A percentile compares a stretch with the other conserved stretches of the same genome.
Evolutionary conservation across 176 grass and related monocot genomes (phyloP).

Genomic region (Lolium rigidum): DNA sequence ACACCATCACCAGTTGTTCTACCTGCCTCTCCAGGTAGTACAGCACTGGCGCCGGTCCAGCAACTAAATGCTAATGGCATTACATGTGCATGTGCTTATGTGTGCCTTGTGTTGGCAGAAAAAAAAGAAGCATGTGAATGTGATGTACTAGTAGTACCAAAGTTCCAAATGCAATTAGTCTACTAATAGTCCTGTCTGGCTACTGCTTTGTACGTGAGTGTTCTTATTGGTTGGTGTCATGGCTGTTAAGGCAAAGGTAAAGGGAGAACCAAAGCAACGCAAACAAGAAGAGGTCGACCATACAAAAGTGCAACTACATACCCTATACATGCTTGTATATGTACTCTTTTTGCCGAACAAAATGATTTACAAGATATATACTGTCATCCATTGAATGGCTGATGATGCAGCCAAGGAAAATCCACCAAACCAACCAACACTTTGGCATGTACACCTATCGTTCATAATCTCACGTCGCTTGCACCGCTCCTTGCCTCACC

Average conservation of each 20-base stretch:
- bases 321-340: not conserved
- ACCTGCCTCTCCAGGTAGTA: not conserved
- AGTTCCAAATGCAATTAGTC: not conserved
- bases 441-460: too few species aligned
- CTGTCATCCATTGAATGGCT: too few species aligned
- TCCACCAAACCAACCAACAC: too few species aligned
- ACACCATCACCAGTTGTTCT: not conserved
- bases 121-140: constrained; percentile 1
- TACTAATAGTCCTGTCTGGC: not conserved
- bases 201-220: not conserved
- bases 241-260: not conserved
- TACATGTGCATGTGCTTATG: not conserved
- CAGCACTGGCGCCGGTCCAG: not conserved
- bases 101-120: not conserved
- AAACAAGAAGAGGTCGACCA: not conserved
- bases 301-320: not conserved
- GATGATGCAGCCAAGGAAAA: too few species aligned
- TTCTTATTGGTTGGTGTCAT: not conserved
- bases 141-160: constrained; percentile 1
- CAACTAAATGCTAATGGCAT: not conserved
- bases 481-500: too few species aligned
- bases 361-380: too few species aligned
- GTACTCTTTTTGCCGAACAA: not conserved
- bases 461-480: too few species aligned
- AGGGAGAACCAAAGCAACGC: constrained; percentile 4